Evolutionary conservation across 2,329 filamentous ascomycete species (phyloP).

Genomic region (Calonectria ilicicola): DNA sequence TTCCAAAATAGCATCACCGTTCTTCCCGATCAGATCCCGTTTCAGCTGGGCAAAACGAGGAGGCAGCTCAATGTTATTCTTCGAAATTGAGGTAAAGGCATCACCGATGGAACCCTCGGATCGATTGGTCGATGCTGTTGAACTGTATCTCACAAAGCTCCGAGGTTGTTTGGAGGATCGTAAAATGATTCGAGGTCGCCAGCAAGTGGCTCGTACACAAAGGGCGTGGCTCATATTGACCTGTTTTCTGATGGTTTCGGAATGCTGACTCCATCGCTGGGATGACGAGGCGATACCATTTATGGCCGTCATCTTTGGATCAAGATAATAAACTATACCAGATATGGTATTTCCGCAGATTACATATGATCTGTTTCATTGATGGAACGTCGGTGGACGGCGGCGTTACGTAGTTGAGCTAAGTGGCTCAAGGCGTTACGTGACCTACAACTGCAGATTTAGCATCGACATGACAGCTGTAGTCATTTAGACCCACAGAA

Average conservation of each 20-base stretch:
- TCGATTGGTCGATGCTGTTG: not conserved
- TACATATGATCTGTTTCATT: not conserved
- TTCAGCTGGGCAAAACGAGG: not conserved
- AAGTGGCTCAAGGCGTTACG: not conserved
- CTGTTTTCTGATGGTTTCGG: not conserved
- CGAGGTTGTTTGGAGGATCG: not conserved
- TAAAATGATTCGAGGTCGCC: not conserved
- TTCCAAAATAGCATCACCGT: not conserved
- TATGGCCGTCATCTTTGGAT: not conserved
- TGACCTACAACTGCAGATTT: not conserved
- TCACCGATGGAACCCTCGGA: conserved; percentile 1
- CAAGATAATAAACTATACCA: not conserved
- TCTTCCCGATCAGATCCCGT: not conserved
- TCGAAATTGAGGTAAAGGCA: not conserved
- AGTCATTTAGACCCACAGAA: too few relatives aligned
- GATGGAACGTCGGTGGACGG: not conserved
- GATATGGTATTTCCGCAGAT: not conserved
- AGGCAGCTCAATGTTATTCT: not conserved
- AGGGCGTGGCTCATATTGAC: not conserved
- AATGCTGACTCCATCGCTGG: not conserved
- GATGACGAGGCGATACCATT: not conserved
- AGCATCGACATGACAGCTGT: not conserved
- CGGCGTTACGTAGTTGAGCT: not conserved
- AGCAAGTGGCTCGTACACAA: not conserved
- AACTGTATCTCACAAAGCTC: not conserved